These are phyloP conservation scores for Mucuna pruriens DNA, from an alignment of 306 rosid genomes.

Conservation along the genomic window DNA sequence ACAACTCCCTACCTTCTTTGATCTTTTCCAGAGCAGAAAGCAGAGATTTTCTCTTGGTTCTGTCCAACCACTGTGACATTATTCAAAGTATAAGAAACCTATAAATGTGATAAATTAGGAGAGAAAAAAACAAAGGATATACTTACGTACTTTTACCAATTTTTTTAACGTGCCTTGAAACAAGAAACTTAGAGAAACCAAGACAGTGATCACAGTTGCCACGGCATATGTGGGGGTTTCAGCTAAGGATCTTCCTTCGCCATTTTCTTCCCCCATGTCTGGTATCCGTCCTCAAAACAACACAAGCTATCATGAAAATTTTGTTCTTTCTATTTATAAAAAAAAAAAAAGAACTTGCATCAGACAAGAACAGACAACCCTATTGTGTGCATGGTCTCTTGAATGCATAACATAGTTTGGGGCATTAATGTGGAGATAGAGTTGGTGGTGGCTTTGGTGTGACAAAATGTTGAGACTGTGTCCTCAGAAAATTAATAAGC, in stretches of 20 bases:
- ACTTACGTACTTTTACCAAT: constrained; percentile 53
- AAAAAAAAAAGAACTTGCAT: not conserved
- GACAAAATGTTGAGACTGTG: constrained; percentile 40
- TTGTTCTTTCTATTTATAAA: constrained; percentile 13
- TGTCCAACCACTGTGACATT: constrained; percentile 67
- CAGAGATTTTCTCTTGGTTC: constrained; percentile 79
- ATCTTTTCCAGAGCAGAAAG: constrained; percentile 85
- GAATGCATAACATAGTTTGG: constrained; percentile 31
- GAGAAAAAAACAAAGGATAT: not conserved
- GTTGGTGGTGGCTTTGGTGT: constrained; percentile 47
- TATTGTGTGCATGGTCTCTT: not conserved
- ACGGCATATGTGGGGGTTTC: constrained; percentile 92
- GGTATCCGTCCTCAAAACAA: constrained; percentile 30
- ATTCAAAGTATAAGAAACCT: not conserved
- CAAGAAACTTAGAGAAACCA: constrained; percentile 71
- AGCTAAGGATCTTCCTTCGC: constrained; percentile 70
- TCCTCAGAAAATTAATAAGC: constrained; percentile 37
- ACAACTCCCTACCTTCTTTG: constrained; percentile 65
- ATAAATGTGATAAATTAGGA: constrained; percentile 27
- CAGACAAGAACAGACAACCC: not conserved
- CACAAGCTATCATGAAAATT: constrained; percentile 22
- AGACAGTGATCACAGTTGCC: constrained; percentile 69
- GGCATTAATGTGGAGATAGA: constrained; percentile 40
- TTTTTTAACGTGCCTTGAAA: constrained; percentile 57
- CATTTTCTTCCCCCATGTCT: constrained; percentile 51